Base-by-base conservation (phyloP, 1,284 basidiomycete genomes). In the Puccinia novopanici region DNA sequence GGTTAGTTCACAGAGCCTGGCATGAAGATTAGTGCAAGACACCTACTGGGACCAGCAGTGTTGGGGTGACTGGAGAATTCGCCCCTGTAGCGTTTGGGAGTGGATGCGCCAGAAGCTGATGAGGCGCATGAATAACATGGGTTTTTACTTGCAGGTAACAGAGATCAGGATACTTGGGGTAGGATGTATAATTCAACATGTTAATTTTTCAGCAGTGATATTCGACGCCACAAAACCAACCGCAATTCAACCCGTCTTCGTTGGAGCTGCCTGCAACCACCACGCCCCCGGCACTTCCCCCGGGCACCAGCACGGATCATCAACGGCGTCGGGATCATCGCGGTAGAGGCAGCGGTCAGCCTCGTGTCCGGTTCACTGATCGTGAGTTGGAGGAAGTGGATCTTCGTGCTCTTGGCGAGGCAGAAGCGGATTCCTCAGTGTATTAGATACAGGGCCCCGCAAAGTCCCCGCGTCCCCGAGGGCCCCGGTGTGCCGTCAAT, bases 121-220 rank as follows among this genome's bases (percentile, higher is more conserved):
- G 34, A 34, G 42, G 63, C 67, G 57, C 67, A 59, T 22, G 76
- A 79, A 50, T 79, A 79, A 30, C 76, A 67, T 59, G 67, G 13
- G n/a, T 79, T 79, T 40, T 79, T 79, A 42, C 54, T 52, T 40
- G 67, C 68, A 45, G 72, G 72, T 19, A 74, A 24, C 24, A 40
- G 72, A 74, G 54, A 61, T 42, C 54, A 54, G 15, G 72, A 74
- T 45, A 27, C 72, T 74, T 67, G 19, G 9, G 3, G 37, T 13
- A n/a, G 37, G 30, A 72, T 13, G 34, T 10, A 10, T 34, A 24
- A 24, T 70, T 70, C 34, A 22, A 42, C 17, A 42, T 42, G n/a
- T 10, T 42, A n/a, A 40, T 55, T n/a, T 9, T 19, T n/a, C 19
- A 55, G 15, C 54, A 55, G 10, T 30, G 17, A 34, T 37, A 63